phyloP scores from a whole-genome alignment of 176 grass and related monocot genomes.

The Phyllostachys edulis region DNA sequence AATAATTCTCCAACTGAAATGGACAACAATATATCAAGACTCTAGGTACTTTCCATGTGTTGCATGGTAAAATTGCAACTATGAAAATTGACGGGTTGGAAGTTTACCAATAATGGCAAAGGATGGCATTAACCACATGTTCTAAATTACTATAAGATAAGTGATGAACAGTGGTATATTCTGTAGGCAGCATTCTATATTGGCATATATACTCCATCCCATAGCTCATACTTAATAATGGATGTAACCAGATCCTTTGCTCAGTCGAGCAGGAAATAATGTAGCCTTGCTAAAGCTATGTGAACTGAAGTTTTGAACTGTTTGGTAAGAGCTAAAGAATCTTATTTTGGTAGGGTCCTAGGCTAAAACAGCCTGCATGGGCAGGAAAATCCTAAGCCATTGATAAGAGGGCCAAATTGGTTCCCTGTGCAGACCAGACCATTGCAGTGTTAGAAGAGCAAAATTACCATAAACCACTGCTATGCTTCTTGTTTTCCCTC shows the following conservation, averaged over 20 bases:
- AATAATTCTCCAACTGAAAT: neutral
- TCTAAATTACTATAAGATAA: too few relatives aligned
- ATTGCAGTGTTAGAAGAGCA: neutral
- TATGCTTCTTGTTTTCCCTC: neutral
- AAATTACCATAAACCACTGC: neutral
- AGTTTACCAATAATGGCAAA: too few relatives aligned
- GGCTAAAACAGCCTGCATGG: neutral
- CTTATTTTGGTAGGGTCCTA: neutral
- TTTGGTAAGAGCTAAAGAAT: neutral
- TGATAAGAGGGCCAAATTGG: neutral
- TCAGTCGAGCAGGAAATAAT: neutral
- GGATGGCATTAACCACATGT: too few relatives aligned
- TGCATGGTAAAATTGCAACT: too few relatives aligned
- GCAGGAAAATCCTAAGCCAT: neutral
- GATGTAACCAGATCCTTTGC: neutral
- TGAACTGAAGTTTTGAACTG: neutral
- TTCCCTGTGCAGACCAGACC: neutral
- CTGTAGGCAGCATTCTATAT: neutral
- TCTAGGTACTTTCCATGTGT: too few relatives aligned
- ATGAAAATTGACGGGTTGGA: too few relatives aligned
- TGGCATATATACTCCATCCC: neutral
- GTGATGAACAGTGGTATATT: neutral
- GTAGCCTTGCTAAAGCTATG: neutral
- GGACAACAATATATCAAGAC: neutral
- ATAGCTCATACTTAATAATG: neutral